Percentiles rank a stretch among this genome's conserved stretches.
Conservation (phyloP, 345 rosid species). For the Hypericum androsaemum region DNA sequence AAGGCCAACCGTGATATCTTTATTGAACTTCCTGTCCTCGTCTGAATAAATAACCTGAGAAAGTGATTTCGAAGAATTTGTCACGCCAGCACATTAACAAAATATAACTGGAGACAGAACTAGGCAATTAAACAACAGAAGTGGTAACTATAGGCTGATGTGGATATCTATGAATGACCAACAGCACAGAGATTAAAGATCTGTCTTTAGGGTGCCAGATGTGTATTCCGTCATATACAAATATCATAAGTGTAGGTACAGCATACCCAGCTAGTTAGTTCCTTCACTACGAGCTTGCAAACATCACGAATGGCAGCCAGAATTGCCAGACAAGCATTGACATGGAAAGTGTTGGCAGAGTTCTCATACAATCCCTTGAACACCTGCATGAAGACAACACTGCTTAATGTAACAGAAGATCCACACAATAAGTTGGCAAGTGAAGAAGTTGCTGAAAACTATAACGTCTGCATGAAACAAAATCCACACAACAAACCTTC, state of each 20-base stretch:
- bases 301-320: constrained; percentile 88
- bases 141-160: too few species aligned
- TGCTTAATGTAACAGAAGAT: neutral
- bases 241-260: constrained; percentile 3
- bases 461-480: neutral
- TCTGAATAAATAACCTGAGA: constrained; percentile 81
- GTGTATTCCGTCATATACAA: neutral
- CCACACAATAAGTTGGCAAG: neutral
- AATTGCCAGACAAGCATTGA: constrained; percentile 70
- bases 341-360: constrained; percentile 62
- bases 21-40: constrained; percentile 91
- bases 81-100: neutral
- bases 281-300: constrained; percentile 85
- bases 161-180: neutral
- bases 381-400: constrained; percentile 34
- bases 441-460: too few species aligned
- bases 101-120: neutral
- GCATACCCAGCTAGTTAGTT: constrained; percentile 97
- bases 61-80: neutral
- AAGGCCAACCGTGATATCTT: constrained; percentile 78
- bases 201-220: neutral
- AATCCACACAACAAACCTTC: constrained; percentile 32
- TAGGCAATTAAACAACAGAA: neutral
- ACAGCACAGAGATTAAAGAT: neutral
- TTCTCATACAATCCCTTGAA: constrained; percentile 86